phyloP scores from a whole-genome alignment of 2,329 filamentous ascomycete genomes.

The Fusarium falciforme region DNA sequence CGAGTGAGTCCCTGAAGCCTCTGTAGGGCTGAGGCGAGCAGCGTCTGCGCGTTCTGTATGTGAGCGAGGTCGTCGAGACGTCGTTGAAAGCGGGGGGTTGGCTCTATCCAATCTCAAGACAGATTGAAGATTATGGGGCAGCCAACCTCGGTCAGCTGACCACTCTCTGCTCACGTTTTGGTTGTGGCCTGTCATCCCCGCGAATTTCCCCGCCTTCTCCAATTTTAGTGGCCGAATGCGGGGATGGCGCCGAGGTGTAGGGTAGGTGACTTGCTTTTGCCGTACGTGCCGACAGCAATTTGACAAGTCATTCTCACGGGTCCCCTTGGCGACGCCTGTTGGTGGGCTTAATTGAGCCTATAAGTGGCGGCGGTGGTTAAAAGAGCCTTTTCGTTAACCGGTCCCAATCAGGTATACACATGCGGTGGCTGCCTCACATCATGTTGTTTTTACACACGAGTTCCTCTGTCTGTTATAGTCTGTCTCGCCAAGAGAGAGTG shows the following conservation, averaged over 20 bases:
- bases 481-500: not conserved
- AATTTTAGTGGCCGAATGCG: conserved; percentile 24
- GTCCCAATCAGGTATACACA: not conserved
- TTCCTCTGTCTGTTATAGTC: not conserved
- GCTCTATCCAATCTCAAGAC: conserved; percentile 11
- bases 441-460: not conserved
- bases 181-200: conserved; percentile 22
- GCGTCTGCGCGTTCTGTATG: conserved; percentile 1
- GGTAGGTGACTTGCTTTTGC: conserved; percentile 7
- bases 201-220: conserved; percentile 31
- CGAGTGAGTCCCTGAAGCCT: not conserved
- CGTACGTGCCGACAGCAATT: not conserved
- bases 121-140: conserved; percentile 36
- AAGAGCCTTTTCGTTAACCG: not conserved
- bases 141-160: conserved; percentile 33
- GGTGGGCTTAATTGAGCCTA: not conserved
- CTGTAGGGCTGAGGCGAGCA: not conserved
- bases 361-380: not conserved
- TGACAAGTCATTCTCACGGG: not conserved
- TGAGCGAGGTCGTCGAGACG: not conserved
- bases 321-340: not conserved
- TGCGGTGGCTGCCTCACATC: not conserved
- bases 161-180: conserved; percentile 31
- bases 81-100: conserved; percentile 5
- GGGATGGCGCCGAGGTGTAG: conserved; percentile 19